Evolutionary conservation across 1,284 basidiomycete genomes (phyloP).

Genomic region (Calocybe gambosa): DNA sequence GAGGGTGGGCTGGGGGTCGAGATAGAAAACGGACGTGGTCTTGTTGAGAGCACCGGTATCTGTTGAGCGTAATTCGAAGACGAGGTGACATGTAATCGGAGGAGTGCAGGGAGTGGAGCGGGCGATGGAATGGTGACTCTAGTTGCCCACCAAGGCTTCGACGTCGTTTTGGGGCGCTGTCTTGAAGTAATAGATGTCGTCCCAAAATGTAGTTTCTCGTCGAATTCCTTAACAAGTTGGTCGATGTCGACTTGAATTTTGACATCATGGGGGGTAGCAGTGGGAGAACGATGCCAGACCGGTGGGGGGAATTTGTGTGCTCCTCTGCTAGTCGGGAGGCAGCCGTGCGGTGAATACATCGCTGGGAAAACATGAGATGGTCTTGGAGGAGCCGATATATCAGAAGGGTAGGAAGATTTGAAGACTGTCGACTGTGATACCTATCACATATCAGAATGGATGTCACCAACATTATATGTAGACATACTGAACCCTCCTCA

Average conservation of each 20-base stretch:
- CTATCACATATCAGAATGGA: not conserved
- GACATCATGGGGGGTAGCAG: not conserved
- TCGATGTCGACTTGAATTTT: constrained; percentile 3
- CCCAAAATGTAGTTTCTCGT: constrained; percentile 15
- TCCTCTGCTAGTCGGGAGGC: constrained; percentile 18
- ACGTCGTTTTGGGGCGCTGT: not conserved
- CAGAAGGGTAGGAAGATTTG: not conserved
- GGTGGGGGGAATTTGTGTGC: constrained; percentile 9
- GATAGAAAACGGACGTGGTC: not conserved
- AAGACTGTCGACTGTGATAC: not conserved
- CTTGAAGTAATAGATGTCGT: constrained; percentile 7
- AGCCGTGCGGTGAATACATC: constrained; percentile 14
- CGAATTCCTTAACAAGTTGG: constrained; percentile 12
- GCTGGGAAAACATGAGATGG: not conserved
- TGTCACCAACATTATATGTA: not conserved
- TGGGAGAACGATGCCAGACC: constrained; percentile 19
- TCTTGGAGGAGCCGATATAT: not conserved
- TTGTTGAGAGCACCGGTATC: not conserved
- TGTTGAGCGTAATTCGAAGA: not conserved
- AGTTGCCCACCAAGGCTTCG: constrained; percentile 14
- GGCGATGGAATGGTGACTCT: constrained; percentile 15
- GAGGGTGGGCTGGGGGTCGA: constrained; percentile 1
- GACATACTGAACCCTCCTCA: not conserved
- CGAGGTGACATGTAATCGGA: not conserved
- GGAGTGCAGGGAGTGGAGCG: constrained; percentile 13